Evolutionary conservation across 73 alveolate genomes (phyloP).

Genomic region (Paramecium primaurelia): DNA sequence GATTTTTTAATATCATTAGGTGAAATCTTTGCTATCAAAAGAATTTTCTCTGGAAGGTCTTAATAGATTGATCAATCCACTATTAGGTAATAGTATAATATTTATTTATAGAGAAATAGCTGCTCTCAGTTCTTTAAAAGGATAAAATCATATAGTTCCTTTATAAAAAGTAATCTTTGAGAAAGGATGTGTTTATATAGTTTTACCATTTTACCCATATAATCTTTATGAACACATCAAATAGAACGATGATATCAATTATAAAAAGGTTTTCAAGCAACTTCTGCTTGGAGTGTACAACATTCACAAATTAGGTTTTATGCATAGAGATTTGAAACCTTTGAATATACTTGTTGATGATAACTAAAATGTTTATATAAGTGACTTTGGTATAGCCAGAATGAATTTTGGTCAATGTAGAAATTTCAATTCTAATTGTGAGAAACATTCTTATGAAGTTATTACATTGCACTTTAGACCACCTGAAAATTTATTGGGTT

Average conservation of each 20-base stretch:
- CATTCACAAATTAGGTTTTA: neutral
- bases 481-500: slow-evolving; percentile 31
- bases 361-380: neutral
- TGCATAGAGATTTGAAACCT: slow-evolving; percentile 48
- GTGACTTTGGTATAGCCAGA: slow-evolving; percentile 36
- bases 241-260: neutral
- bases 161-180: neutral
- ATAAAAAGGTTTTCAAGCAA: neutral
- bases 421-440: neutral
- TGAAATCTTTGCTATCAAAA: neutral
- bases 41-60: neutral
- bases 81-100: neutral
- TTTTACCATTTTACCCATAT: neutral
- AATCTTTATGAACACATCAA: neutral
- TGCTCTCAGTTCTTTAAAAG: neutral
- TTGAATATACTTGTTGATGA: slow-evolving; percentile 5
- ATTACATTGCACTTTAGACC: neutral
- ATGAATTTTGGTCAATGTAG: neutral
- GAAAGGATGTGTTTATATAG: neutral
- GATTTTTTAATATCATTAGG: neutral
- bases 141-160: neutral
- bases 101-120: slow-evolving; percentile 8
- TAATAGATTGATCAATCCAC: neutral
- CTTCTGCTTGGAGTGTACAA: neutral
- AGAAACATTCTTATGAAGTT: neutral